Evolutionary conservation across 2,329 filamentous ascomycete species (phyloP), one percentile per base, ranked within the genome.

Genomic region (Raffaelea arxii): DNA sequence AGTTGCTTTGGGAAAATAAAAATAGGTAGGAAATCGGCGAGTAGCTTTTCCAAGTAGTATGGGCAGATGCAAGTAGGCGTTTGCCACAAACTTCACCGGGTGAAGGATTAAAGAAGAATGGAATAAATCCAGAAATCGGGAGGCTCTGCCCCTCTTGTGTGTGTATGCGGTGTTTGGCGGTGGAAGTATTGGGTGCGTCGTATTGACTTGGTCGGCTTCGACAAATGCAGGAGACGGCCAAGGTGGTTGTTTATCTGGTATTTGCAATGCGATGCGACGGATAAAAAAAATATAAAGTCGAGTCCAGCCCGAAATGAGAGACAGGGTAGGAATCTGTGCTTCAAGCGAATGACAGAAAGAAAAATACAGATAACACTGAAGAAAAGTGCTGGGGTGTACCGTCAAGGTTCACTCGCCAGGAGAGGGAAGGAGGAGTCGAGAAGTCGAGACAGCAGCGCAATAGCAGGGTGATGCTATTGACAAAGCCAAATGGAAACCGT

Each of bases 231-330:
- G n/a, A n/a, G n/a, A n/a, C n/a, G n/a, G n/a, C n/a, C n/a, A n/a
- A n/a, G n/a, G n/a, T n/a, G n/a, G n/a, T n/a, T n/a, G n/a, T n/a
- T n/a, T n/a, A n/a, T n/a, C n/a, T n/a, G n/a, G n/a, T n/a, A n/a
- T 25, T 46, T 44, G 32, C 30, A 27, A 23, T 46, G 43, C 27
- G 21, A 36, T 27, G 32, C 27, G 22, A 23, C 40, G 32, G 27
- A 19, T 45, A n/a, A 27, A 35, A 41, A 24, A n/a, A n/a, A n/a
- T n/a, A n/a, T n/a, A n/a, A n/a, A 45, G 49, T 55, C 58, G 59
- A 61, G 59, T 51, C 60, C 60, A 61, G 60, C 60, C 59, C 60
- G 59, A 54, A 57, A 44, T 51, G 53, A 53, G 54, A 50, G 19
- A 35, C 24, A 22, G 24, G 40, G 30, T 47, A 49, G 48, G 50